Base-by-base conservation (phyloP, 768 basidiomycete genomes). In the Albatrellus ellisii region DNA sequence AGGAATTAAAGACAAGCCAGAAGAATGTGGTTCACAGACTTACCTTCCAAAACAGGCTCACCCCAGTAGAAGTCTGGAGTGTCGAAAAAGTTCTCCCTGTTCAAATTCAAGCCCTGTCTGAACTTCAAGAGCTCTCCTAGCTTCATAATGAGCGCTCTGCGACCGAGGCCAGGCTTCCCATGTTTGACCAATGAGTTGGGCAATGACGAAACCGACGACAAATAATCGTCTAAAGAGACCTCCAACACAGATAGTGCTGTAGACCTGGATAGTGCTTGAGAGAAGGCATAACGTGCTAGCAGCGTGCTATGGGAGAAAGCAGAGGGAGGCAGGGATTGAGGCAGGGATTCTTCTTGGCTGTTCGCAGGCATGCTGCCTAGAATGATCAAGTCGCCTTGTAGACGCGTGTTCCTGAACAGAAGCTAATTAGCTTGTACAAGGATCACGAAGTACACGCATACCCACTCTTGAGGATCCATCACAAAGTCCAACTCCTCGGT, bases 51-150 rank as follows among this genome's bases (percentile, higher is more conserved):
- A 47, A 80, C 84, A 0, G 91, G 88, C 55, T 95, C 88, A 14
- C 82, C 71, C 92, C 94, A 98, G 57, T 95, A 91, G 50, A 97
- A 81, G 59, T 95, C 85, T 0, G 86, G 88, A 1, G 79, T 77
- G 53, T 92, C 90, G 36, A 78, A 77, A 53, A 90, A 87, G 52
- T 89, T 92, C 56, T 89, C 83, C 34, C 82, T 68, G 52, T 85
- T 89, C 40, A 97, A 72, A 53, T 95, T 97, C 22, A 95, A 66
- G 18, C 86, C 79, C 62, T 97, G 94, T 33, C 94, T 70, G 58
- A 97, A 87, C 53, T 79, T 81, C 73, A 97, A 80, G 41, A 98
- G 67, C 54, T 85, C 77, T 8, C 94, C 94, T 2, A 97, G 69
- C 59, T 94, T 91, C 64, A 84, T 85, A 52, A 97, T 90, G 40